phyloP scores from a whole-genome alignment of 768 basidiomycete species.

The Mycena filopes region DNA sequence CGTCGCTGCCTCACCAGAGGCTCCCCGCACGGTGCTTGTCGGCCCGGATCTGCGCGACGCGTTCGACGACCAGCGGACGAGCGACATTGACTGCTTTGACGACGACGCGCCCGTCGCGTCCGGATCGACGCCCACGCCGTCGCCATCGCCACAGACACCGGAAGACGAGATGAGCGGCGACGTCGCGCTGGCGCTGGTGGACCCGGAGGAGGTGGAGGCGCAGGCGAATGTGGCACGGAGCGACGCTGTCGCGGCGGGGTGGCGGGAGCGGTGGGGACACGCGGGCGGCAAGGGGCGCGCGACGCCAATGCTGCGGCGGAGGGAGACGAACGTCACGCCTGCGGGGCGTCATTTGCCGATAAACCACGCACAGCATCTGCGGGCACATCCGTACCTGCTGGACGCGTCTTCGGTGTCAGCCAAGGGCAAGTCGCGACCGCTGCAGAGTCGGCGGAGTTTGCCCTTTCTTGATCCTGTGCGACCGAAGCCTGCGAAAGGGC shows the following conservation, averaged over 20 bases:
- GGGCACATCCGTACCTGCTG: slow-evolving; percentile 35
- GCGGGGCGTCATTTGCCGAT: slow-evolving; percentile 46
- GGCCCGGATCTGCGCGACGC: slow-evolving; percentile 58
- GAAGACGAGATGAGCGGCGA: slow-evolving; percentile 39
- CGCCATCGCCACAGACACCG: slow-evolving; percentile 31
- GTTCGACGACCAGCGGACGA: slow-evolving; percentile 54
- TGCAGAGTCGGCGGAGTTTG: slow-evolving; percentile 39
- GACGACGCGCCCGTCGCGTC: slow-evolving; percentile 38
- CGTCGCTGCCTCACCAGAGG: slow-evolving; percentile 23
- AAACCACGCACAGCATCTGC: slow-evolving; percentile 25
- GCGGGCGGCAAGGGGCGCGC: slow-evolving; percentile 52
- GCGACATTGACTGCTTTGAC: slow-evolving; percentile 56
- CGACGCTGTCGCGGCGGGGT: slow-evolving; percentile 61
- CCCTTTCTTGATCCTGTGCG: slow-evolving; percentile 35
- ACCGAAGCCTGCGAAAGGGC: slow-evolving; percentile 5
- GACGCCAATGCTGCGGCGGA: slow-evolving; percentile 46
- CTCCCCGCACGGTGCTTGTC: slow-evolving; percentile 26
- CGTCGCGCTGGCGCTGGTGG: slow-evolving; percentile 40
- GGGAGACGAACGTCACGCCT: slow-evolving; percentile 59
- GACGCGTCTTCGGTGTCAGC: slow-evolving; percentile 26
- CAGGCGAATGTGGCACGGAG: slow-evolving; percentile 43
- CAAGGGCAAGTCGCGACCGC: slow-evolving; percentile 25
- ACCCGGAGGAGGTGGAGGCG: slow-evolving; percentile 40
- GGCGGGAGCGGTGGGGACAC: slow-evolving; percentile 64
- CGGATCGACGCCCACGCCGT: slow-evolving; percentile 42